These are phyloP conservation scores for Hippophae rhamnoides DNA, from an alignment of 306 rosid species.

Conservation along the genomic window DNA sequence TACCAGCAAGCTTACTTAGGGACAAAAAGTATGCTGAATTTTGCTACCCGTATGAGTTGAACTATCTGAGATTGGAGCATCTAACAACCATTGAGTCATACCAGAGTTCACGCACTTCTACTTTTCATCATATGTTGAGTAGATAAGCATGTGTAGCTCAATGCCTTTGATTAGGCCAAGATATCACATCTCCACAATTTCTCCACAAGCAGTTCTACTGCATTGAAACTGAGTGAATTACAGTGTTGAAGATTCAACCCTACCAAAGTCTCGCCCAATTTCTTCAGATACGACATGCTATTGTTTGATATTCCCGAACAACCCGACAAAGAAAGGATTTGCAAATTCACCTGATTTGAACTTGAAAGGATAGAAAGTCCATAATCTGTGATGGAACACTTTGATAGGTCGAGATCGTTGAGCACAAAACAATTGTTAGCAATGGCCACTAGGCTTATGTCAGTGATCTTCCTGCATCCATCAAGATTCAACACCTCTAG, in stretches of 20 bases:
- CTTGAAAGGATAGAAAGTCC: constrained; percentile 52
- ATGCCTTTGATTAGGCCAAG: constrained; percentile 32
- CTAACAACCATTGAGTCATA: constrained; percentile 13
- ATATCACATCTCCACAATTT: constrained; percentile 88
- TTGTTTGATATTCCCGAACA: constrained; percentile 59
- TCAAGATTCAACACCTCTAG: constrained; percentile 63
- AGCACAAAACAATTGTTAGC: constrained; percentile 61
- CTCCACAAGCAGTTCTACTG: constrained; percentile 52
- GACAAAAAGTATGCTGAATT: constrained; percentile 47
- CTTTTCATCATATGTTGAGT: constrained; percentile 16
- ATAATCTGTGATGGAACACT: constrained; percentile 48
- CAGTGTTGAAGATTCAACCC: constrained; percentile 81
- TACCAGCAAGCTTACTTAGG: constrained; percentile 13
- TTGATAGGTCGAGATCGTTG: constrained; percentile 65
- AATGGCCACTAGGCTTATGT: constrained; percentile 56
- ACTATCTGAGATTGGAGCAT: constrained; percentile 19
- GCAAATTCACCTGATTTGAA: constrained; percentile 50
- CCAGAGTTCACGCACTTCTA: constrained; percentile 8
- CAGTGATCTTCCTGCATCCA: constrained; percentile 77
- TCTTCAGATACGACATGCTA: constrained; percentile 44
- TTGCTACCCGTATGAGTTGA: constrained; percentile 24
- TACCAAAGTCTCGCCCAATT: constrained; percentile 52
- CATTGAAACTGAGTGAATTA: constrained; percentile 44
- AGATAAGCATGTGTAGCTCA: constrained; percentile 1
- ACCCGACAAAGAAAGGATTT: constrained; percentile 72